phyloP scores from a whole-genome alignment of 805 yeast species.

The Saccharomycopsis sp. region DNA sequence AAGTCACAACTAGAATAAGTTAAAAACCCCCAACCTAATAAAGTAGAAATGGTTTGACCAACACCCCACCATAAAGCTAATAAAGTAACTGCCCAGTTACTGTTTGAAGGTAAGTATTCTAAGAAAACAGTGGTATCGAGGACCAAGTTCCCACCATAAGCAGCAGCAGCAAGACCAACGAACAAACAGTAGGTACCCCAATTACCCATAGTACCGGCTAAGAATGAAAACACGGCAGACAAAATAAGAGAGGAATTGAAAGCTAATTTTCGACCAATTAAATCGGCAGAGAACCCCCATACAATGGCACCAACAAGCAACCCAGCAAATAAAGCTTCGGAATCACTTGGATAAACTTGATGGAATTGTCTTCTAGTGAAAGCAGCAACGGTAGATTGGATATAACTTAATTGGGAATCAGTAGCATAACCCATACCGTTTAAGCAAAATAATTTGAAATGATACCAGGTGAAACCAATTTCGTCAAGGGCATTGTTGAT shows the following conservation, averaged over 20 bases:
- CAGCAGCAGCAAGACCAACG: conserved; percentile 37
- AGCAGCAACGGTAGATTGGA: conserved; percentile 40
- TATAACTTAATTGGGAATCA: conserved; percentile 43
- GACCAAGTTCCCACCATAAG: conserved; percentile 53
- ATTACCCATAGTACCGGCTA: conserved; percentile 45
- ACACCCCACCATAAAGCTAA: conserved; percentile 59
- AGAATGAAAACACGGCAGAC: conserved; percentile 44
- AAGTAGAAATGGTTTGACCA: conserved; percentile 48
- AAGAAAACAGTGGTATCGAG: conserved; percentile 47
- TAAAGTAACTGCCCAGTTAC: conserved; percentile 45
- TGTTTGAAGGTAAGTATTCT: conserved; percentile 44
- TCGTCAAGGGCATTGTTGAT: conserved; percentile 49
- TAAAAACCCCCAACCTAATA: conserved; percentile 50
- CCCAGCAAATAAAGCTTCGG: conserved; percentile 44
- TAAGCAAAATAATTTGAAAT: conserved; percentile 40
- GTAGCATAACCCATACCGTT: conserved; percentile 54
- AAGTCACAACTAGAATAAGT: conserved; percentile 42
- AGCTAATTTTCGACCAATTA: conserved; percentile 47
- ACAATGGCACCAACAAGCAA: conserved; percentile 45
- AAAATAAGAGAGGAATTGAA: conserved; percentile 44
- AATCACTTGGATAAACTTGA: conserved; percentile 36
- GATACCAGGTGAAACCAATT: conserved; percentile 53
- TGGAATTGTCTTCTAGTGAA: conserved; percentile 44
- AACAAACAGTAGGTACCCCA: conserved; percentile 46
- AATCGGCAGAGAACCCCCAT: conserved; percentile 52